Conservation (phyloP, 768 basidiomycete species). For the Tremella fuciformis region DNA sequence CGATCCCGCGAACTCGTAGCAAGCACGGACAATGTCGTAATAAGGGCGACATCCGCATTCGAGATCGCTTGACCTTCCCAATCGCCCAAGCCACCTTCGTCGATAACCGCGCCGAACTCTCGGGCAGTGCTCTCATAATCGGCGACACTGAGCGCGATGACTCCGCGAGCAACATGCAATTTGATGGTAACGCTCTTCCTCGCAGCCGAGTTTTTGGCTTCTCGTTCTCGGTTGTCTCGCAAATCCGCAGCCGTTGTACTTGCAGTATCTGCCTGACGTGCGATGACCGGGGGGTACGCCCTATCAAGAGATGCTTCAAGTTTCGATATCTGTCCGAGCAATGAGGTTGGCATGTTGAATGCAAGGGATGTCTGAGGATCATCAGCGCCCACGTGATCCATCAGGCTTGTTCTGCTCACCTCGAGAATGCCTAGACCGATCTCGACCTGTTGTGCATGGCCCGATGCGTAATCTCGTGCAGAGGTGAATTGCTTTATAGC, state of each 20-base stretch:
- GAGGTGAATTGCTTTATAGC: constrained; percentile 84
- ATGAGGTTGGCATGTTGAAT: constrained; percentile 17
- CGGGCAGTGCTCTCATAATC: constrained; percentile 78
- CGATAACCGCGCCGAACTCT: constrained; percentile 62
- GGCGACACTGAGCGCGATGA: constrained; percentile 68
- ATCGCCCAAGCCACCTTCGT: constrained; percentile 62
- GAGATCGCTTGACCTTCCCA: constrained; percentile 77
- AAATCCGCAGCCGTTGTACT: constrained; percentile 45
- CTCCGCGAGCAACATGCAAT: constrained; percentile 74
- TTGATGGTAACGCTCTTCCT: constrained; percentile 70
- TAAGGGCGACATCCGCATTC: constrained; percentile 79
- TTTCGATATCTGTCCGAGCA: constrained; percentile 91
- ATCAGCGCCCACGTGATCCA: constrained; percentile 5
- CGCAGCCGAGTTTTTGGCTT: constrained; percentile 60
- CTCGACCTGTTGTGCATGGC: constrained; percentile 86
- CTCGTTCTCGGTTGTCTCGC: constrained; percentile 32
- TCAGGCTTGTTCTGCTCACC: constrained; percentile 33
- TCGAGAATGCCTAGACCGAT: constrained; percentile 62
- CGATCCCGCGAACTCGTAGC: constrained; percentile 68
- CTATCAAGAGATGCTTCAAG: constrained; percentile 85
- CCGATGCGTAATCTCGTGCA: constrained; percentile 86
- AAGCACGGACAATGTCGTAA: constrained; percentile 77
- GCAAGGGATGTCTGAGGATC: constrained; percentile 16
- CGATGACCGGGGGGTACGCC: constrained; percentile 39
- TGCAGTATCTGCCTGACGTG: constrained; percentile 8